Conservation (phyloP, 2,329 filamentous ascomycete species). For the Tolypocladium nubicola region DNA sequence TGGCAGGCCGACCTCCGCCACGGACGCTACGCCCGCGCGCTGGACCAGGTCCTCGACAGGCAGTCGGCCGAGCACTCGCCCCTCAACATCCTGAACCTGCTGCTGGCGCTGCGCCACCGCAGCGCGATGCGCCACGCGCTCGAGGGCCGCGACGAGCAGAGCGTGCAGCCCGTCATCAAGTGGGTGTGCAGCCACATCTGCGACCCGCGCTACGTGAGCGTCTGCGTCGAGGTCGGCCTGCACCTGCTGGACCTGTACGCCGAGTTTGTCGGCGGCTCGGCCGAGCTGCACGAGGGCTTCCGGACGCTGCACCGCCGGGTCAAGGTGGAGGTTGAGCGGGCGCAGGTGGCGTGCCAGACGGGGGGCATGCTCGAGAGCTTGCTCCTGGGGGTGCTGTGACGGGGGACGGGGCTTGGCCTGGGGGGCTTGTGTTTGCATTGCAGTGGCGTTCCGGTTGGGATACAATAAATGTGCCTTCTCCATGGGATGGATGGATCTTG, state of each 20-base stretch:
- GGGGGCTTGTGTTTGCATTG: not conserved
- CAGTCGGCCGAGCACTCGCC: slow-evolving; percentile 41
- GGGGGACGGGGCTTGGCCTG: not conserved
- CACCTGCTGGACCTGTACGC: slow-evolving; percentile 81
- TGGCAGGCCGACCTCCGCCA: slow-evolving; percentile 81
- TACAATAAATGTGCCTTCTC: not conserved
- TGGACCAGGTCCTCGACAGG: slow-evolving; percentile 65
- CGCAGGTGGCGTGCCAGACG: slow-evolving; percentile 72
- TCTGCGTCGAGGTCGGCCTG: slow-evolving; percentile 76
- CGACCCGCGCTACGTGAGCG: slow-evolving; percentile 68
- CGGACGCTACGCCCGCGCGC: slow-evolving; percentile 63
- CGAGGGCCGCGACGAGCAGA: slow-evolving; percentile 67
- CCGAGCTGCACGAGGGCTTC: slow-evolving; percentile 62
- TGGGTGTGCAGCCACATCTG: slow-evolving; percentile 76
- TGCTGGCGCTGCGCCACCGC: slow-evolving; percentile 79
- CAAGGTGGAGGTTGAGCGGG: slow-evolving; percentile 66
- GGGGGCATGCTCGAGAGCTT: slow-evolving; percentile 75
- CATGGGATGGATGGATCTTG: not conserved
- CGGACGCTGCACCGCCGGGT: slow-evolving; percentile 60
- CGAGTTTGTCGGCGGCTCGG: slow-evolving; percentile 63
- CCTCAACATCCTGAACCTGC: slow-evolving; percentile 59
- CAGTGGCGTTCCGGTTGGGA: not conserved
- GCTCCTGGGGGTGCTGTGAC: slow-evolving; percentile 22
- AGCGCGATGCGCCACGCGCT: slow-evolving; percentile 75
- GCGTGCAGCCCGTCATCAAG: slow-evolving; percentile 69